These are phyloP conservation scores for Coemansia sp. DNA, from an alignment of 192 early-diverging fungal genomes.

Conservation along the genomic window DNA sequence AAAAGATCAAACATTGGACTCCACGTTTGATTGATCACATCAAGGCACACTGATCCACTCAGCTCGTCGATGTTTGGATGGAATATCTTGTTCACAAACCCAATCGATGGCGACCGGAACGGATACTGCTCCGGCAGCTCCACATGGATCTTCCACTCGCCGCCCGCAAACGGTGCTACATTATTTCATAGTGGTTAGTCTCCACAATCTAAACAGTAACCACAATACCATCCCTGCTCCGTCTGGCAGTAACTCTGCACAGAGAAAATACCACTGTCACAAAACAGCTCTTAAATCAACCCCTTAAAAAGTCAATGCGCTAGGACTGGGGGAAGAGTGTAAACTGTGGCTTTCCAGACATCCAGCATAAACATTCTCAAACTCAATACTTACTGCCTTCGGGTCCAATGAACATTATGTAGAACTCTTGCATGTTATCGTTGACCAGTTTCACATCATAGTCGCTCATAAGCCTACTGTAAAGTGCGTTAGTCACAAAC, in stretches of 20 bases:
- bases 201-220: background rate
- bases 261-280: background rate
- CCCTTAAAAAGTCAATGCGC: background rate
- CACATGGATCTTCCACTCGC: slow-evolving; percentile 97
- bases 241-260: background rate
- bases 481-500: slow-evolving; percentile 67
- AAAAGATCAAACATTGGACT: slow-evolving; percentile 99
- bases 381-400: slow-evolving; percentile 75
- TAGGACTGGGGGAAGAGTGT: background rate
- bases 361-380: background rate
- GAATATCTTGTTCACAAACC: slow-evolving; percentile 99
- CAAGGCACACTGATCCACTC: slow-evolving; percentile 97
- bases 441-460: slow-evolving; percentile 98
- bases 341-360: background rate
- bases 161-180: slow-evolving; percentile 89
- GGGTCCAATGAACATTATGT: slow-evolving; percentile 90
- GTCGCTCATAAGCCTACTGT: slow-evolving; percentile 92
- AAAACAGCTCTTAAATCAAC: too few relatives aligned
- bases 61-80: slow-evolving; percentile 99
- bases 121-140: slow-evolving; percentile 99
- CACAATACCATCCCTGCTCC: background rate
- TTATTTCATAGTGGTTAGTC: background rate
- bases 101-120: slow-evolving; percentile 98
- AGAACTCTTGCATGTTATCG: slow-evolving; percentile 99
- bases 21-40: slow-evolving; percentile 99